Evolutionary conservation across 1,284 basidiomycete species (phyloP), one percentile per base, ranked within the genome.

Genomic region (Stereum hirsutum): DNA sequence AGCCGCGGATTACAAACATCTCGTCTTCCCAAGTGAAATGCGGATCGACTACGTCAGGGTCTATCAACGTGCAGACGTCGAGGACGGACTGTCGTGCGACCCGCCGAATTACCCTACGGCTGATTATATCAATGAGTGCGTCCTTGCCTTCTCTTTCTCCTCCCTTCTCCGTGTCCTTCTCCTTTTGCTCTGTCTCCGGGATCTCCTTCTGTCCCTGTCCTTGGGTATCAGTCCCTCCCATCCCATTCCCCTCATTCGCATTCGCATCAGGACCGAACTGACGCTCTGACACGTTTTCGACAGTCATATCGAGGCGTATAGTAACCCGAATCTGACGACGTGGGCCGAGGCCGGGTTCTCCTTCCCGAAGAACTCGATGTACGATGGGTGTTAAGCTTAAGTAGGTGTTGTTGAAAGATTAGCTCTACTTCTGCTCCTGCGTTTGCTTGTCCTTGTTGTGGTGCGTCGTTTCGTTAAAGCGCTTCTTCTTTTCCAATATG

Each of bases 1-100:
- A 57, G 52, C 56, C 36, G 75, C 76, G 51, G 81, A 89, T 60
- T 87, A 70, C 56, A 68, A 69, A 49, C 64, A 83, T 53, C 57
- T 89, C 33, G 52, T 60, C 42, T 89, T 89, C 67, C 87, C 87
- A 2, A 61, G 67, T 19, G 63, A 66, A 51, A 85, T 89, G 81
- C 76, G 74, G 49, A 61, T 89, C 43, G 86, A 89, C 57, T 89
- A 89, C 50, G 69, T 89, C 14, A 78, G 86, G 27, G 69, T 89
- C 35, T 89, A 89, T 51, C 86, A 89, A 60, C 72, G 81, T 21
- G 56, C 73, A 44, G 81, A 72, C 20, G 57, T 72, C 25, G 62
- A 66, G 56, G 66, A 78, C 40, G 76, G 72, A 4, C 50, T 81
- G 35, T 73, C 72, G 2, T 89, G 86, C 52, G 63, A 80, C 55